These are phyloP conservation scores for Syzygium aromaticum DNA, from an alignment of 345 rosid species.

Conservation along the genomic window DNA sequence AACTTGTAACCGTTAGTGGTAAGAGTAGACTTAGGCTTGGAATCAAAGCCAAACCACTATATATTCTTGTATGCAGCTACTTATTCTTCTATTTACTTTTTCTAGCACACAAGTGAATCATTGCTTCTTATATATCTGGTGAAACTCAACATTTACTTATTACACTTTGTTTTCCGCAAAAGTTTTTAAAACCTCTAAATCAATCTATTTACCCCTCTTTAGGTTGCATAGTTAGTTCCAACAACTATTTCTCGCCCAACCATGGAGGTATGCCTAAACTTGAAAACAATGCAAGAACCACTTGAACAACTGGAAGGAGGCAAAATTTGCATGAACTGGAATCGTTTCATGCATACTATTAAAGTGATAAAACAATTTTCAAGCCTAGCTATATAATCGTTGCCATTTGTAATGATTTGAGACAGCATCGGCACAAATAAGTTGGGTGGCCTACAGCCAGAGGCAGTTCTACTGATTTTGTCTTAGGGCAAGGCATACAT, in stretches of 20 bases:
- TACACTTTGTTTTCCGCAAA: too few relatives aligned
- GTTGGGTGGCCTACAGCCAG: conserved; percentile 14
- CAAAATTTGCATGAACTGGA: conserved; percentile 9
- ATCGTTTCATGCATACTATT: conserved; percentile 11
- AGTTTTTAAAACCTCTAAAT: too few relatives aligned
- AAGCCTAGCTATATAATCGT: conserved; percentile 19
- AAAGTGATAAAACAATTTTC: conserved; percentile 23
- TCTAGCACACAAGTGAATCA: too few relatives aligned
- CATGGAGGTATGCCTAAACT: conserved; percentile 26
- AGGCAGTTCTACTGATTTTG: conserved; percentile 31
- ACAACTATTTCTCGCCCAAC: conserved; percentile 17
- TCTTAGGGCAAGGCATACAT: conserved; percentile 62
- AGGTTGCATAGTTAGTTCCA: too few relatives aligned
- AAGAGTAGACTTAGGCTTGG: too few relatives aligned
- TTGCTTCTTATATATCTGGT: too few relatives aligned
- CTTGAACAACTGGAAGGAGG: conserved; percentile 16
- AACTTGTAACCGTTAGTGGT: too few relatives aligned
- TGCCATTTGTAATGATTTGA: conserved; percentile 1
- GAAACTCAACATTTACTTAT: too few relatives aligned
- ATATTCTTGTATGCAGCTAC: too few relatives aligned
- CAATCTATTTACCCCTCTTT: too few relatives aligned
- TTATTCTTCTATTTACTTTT: too few relatives aligned
- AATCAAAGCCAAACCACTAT: too few relatives aligned
- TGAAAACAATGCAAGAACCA: conserved; percentile 28
- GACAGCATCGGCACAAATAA: background rate